Evolutionary conservation across 331 rosid species (phyloP).

Genomic region (Cydonia oblonga): DNA sequence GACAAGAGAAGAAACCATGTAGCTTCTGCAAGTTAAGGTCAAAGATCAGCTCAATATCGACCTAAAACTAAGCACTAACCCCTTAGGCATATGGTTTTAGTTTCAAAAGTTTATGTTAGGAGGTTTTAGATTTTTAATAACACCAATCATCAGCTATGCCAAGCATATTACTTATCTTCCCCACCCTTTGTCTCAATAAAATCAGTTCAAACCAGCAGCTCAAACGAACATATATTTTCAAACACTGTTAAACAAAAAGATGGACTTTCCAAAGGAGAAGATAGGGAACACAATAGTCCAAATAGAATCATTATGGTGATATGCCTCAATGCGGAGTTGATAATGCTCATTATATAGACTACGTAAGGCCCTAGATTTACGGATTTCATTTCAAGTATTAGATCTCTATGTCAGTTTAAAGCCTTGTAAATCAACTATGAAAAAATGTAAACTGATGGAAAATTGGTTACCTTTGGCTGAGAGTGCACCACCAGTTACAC

Average conservation of each 20-base stretch:
- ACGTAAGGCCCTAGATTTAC: too few relatives aligned
- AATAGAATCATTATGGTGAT: not conserved
- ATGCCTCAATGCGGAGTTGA: not conserved
- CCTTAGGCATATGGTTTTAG: not conserved
- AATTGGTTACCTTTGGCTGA: slow-evolving; percentile 70
- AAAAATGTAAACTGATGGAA: not conserved
- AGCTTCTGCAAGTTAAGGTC: not conserved
- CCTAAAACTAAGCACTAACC: not conserved
- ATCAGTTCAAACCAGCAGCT: not conserved
- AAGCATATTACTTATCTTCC: not conserved
- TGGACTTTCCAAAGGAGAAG: not conserved
- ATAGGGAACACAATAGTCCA: not conserved
- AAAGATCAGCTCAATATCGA: too few relatives aligned
- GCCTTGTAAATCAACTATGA: not conserved
- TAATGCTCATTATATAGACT: not conserved
- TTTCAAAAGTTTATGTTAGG: not conserved
- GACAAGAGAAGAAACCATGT: not conserved
- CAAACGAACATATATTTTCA: not conserved
- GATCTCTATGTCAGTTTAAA: not conserved
- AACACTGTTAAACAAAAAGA: not conserved
- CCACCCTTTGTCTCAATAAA: not conserved
- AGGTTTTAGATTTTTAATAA: not conserved
- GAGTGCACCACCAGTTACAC: slow-evolving; percentile 73
- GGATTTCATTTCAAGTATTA: too few relatives aligned
- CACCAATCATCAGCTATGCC: not conserved